Conservation (phyloP, 1,139 yeast genomes). For the Nakaseomyces bracarensis region DNA sequence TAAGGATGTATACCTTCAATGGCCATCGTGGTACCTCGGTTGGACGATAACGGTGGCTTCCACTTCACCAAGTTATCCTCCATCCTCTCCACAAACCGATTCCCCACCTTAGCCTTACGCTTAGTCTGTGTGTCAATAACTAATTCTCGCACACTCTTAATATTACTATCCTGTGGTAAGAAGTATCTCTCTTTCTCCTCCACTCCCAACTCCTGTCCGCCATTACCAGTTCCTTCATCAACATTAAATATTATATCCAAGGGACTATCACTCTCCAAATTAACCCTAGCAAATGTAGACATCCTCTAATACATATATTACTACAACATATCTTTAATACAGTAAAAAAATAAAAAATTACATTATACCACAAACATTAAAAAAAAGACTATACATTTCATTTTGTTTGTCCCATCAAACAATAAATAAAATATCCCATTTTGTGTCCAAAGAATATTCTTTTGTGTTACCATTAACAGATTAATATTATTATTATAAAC, state of each 20-base stretch:
- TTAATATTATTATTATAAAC: no score
- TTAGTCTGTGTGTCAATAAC: slow-evolving; percentile 29
- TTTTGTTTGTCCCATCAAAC: no score
- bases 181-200: background rate
- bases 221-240: background rate
- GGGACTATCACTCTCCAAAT: slow-evolving; percentile 1
- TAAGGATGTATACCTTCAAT: slow-evolving; percentile 26
- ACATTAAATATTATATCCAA: slow-evolving; percentile 1
- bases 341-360: background rate
- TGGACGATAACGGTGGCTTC: slow-evolving; percentile 43
- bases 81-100: slow-evolving; percentile 38
- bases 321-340: no score
- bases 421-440: no score
- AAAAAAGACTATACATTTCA: no score
- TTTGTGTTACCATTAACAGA: no score
- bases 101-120: slow-evolving; percentile 26
- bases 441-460: no score
- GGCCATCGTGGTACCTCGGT: slow-evolving; percentile 21
- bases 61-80: slow-evolving; percentile 47
- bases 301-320: background rate
- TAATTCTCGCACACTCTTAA: slow-evolving; percentile 25
- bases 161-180: slow-evolving; percentile 5
- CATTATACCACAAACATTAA: background rate
- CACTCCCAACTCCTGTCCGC: no score
- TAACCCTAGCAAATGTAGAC: slow-evolving; percentile 5